Percentiles rank a stretch among this genome's conserved stretches.
These are phyloP conservation scores for Gynostemma pentaphyllum DNA, from an alignment of 306 rosid species.

Conservation along the genomic window DNA sequence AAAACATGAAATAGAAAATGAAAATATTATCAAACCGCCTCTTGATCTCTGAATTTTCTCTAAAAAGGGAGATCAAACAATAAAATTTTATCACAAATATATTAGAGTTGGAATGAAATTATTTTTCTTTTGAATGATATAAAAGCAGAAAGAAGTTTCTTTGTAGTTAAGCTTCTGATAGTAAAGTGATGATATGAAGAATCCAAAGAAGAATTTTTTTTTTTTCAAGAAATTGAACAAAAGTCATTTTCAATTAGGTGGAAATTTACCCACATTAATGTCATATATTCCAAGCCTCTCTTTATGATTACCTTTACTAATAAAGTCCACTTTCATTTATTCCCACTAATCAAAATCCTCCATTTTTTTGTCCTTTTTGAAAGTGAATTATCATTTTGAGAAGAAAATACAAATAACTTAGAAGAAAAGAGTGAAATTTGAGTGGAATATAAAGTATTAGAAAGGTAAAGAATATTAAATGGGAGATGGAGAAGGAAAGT, in stretches of 20 bases:
- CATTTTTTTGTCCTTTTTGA: background rate
- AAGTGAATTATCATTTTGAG: background rate
- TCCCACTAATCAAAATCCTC: conserved; percentile 6
- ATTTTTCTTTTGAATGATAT: background rate
- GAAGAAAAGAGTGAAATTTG: background rate
- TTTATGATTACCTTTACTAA: background rate
- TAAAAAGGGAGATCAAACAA: too few relatives aligned
- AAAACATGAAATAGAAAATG: too few relatives aligned
- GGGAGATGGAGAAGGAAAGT: background rate
- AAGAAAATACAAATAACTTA: background rate
- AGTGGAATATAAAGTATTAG: conserved; percentile 1
- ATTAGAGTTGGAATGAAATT: background rate
- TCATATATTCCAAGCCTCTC: background rate
- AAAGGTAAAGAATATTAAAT: background rate
- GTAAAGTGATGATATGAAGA: background rate
- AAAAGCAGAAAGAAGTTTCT: background rate
- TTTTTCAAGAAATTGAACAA: background rate
- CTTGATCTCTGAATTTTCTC: too few relatives aligned
- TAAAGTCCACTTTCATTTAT: background rate
- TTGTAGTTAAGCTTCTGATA: background rate
- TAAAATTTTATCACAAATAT: background rate
- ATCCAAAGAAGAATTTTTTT: background rate
- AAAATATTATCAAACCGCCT: too few relatives aligned
- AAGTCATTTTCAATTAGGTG: background rate
- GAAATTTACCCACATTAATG: background rate